These are phyloP conservation scores for Cronartium ribicola DNA, from an alignment of 1,284 basidiomycete genomes.

Conservation along the genomic window DNA sequence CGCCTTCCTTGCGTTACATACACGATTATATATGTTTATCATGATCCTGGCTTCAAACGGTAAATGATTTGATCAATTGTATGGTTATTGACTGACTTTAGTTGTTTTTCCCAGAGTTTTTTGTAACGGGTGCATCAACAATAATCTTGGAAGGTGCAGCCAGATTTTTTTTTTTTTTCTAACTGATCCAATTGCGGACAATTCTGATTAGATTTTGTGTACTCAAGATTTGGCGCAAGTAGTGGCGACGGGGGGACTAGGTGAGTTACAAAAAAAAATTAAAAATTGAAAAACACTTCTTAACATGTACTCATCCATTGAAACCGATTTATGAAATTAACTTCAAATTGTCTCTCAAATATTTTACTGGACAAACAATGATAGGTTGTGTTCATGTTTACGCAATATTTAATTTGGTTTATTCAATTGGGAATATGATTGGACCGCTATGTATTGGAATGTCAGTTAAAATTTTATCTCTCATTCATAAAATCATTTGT, in stretches of 20 bases:
- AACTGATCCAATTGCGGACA: not conserved
- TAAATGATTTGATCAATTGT: not conserved
- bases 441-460: slow-evolving; percentile 29
- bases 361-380: not conserved
- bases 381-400: slow-evolving; percentile 34
- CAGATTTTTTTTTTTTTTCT: not conserved
- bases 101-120: slow-evolving; percentile 12
- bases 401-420: slow-evolving; percentile 29
- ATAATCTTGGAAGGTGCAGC: slow-evolving; percentile 32
- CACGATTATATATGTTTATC: slow-evolving; percentile 23
- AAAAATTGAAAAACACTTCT: not conserved
- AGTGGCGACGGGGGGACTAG: slow-evolving; percentile 22
- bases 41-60: slow-evolving; percentile 21
- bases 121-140: slow-evolving; percentile 19
- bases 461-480: not conserved
- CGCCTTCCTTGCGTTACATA: slow-evolving; percentile 16
- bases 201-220: not conserved
- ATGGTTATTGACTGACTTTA: not conserved
- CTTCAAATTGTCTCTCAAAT: not conserved
- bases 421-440: slow-evolving; percentile 17
- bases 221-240: slow-evolving; percentile 31
- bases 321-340: too few relatives aligned
- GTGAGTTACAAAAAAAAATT: not conserved
- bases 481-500: not conserved
- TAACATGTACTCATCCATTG: too few relatives aligned